Conservation (phyloP, 371 early-diverging fungal genomes). For the Mucor lusitanicus region DNA sequence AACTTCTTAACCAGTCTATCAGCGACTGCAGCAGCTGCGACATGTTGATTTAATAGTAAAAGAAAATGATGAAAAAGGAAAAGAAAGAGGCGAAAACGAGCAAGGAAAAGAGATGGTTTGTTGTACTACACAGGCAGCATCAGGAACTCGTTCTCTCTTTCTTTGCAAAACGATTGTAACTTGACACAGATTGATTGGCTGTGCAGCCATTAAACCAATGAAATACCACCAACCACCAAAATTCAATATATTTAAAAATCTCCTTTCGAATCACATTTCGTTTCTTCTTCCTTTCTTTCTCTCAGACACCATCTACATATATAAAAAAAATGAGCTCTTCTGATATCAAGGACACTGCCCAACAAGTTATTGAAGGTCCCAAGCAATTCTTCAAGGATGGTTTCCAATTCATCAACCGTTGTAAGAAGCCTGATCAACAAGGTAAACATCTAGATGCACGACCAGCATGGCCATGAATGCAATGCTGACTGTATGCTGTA, state of each 20-base stretch:
- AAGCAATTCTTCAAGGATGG: slow-evolving; percentile 91
- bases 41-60: slow-evolving; percentile 41
- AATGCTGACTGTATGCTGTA: slow-evolving; percentile 24
- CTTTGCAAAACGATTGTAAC: background rate
- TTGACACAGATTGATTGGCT: slow-evolving; percentile 18
- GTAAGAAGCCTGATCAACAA: slow-evolving; percentile 95
- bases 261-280: slow-evolving; percentile 10
- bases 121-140: background rate
- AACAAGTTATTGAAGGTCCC: slow-evolving; percentile 80
- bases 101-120: background rate
- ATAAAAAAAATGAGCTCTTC: slow-evolving; percentile 36
- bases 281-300: slow-evolving; percentile 12
- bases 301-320: background rate
- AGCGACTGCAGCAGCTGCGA: slow-evolving; percentile 69
- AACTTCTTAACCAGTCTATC: slow-evolving; percentile 88
- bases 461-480: background rate
- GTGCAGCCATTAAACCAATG: background rate
- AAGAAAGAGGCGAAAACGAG: background rate
- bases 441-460: slow-evolving; percentile 52
- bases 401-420: slow-evolving; percentile 87
- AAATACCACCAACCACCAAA: slow-evolving; percentile 10
- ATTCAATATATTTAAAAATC: background rate
- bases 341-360: slow-evolving; percentile 53
- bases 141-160: background rate
- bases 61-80: background rate